Base-by-base conservation (phyloP, 2,329 filamentous ascomycete species). In the Ampelomyces quisqualis region DNA sequence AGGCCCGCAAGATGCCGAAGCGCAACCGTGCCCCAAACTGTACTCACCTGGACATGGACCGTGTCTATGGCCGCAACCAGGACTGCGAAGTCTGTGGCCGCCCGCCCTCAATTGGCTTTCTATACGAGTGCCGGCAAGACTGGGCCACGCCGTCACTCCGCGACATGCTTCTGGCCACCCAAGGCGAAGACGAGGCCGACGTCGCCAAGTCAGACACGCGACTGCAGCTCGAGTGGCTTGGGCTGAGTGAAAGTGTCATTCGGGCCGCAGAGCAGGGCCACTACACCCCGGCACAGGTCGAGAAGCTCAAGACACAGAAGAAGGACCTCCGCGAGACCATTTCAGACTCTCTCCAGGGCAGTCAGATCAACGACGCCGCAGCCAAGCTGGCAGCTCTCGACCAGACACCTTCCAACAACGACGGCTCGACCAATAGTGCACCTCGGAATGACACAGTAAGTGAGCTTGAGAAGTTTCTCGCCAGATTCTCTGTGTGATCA, bases 41-140 rank as follows among this genome's bases (percentile, higher is more conserved):
- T 65, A 86, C 81, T 2, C 86, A 90, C 59, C 69, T 81, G 31
- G 81, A 76, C 40, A 83, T 89, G 77, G 79, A 80, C 7, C 80
- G 84, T 19, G 65, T 88, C 30, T 86, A 82, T 33, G 47, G 77
- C 76, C 22, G 35, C 11, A 35, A 68, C 14, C 61, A 73, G 19
- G 58, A 64, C 13, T 93, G 88, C 67, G 68, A 75, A 6, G 59
- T 74, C 17, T 93, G 88, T 55, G 70, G 70, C 26, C 68, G 70
- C 27, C 64, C 66, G 1, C 78, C 84, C 0, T 68, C 74, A 11
- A 73, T 84, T 38, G 85, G 86, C 18, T 93, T 85, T 79, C 69
- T 93, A 15, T 93, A 88, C 64, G 74, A 77, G 44, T 93, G 88
- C 65, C 78, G 76, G 9, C 80, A 87, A 60, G 86, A 90, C 19